Base-by-base conservation (phyloP, 768 basidiomycete genomes). In the Suillus discolor region DNA sequence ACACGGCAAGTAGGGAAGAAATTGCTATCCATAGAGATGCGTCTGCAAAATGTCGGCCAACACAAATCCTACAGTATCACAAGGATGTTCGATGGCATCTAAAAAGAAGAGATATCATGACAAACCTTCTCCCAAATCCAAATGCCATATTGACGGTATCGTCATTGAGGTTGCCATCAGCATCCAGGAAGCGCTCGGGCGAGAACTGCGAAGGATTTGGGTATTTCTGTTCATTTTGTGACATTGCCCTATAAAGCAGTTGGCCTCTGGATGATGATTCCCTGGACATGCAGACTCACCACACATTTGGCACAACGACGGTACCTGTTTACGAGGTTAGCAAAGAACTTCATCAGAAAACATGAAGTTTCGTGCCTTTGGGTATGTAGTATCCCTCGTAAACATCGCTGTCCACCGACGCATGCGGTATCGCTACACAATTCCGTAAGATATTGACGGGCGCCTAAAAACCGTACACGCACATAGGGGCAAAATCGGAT, bases 221-320 rank as follows among this genome's bases (percentile, higher is more conserved):
- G 62, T 79, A 81, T 20, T 67, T 64, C 20, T 64, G 63, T n/a
- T 71, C 70, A 65, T 80, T 75, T 25, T 72, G 78, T 6, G 77
- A 64, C 61, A 80, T 79, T 20, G 71, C 76, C 75, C 78, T 79
- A 28, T n/a, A 13, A 31, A 41, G 23, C 25, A 9, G 53, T 64
- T 44, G 55, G 61, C 25, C 39, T 4, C 49, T 49, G 7, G 28
- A 45, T 20, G 28, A 45, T 20, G 6, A 54, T 31, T 54, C 12
- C 28, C 15, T 31, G 11, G 5, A 60, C 61, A 25, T 51, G 28
- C 39, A 16, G n/a, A 60, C 73, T 13, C 16, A 76, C 74, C 76
- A 74, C 23, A 77, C 55, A 62, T 78, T 79, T 25, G 69, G 67
- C 38, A 70, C 63, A 36, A 75, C 62, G 11, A 66, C 72, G 7